Conservation (phyloP, 2,329 filamentous ascomycete genomes). For the Albifimbria verrucaria region DNA sequence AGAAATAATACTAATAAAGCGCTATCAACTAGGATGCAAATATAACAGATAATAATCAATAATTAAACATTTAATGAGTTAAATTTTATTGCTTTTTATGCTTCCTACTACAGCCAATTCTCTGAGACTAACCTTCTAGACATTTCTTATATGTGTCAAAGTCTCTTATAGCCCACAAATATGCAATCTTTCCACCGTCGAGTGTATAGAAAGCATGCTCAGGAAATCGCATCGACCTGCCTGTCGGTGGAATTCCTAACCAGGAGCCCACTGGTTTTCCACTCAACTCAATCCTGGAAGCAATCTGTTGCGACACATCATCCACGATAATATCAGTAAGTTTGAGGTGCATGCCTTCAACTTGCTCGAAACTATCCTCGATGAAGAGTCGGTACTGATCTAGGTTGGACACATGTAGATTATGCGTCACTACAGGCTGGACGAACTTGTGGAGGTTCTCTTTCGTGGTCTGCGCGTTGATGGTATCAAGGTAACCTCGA, state of each 20-base stretch:
- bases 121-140: not conserved
- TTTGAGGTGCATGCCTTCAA: conserved; percentile 22
- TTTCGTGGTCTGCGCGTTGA: conserved; percentile 25
- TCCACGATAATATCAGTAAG: conserved; percentile 27
- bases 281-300: conserved; percentile 24
- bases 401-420: conserved; percentile 18
- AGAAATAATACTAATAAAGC: no score
- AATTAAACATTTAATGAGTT: not conserved
- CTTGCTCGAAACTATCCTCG: conserved; percentile 20
- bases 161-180: conserved; percentile 31
- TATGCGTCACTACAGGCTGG: conserved; percentile 24
- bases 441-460: conserved; percentile 21
- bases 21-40: no score
- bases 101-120: no score
- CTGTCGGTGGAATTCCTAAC: conserved; percentile 23
- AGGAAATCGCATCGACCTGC: conserved; percentile 22
- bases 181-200: conserved; percentile 25
- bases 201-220: conserved; percentile 34
- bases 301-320: conserved; percentile 25
- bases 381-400: conserved; percentile 25
- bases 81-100: conserved; percentile 1
- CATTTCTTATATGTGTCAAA: conserved; percentile 18
- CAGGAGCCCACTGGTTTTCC: conserved; percentile 24
- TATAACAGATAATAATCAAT: no score
- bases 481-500: conserved; percentile 25